Conservation (phyloP, 2,329 filamentous ascomycete species). For the Aspergillus sp. region DNA sequence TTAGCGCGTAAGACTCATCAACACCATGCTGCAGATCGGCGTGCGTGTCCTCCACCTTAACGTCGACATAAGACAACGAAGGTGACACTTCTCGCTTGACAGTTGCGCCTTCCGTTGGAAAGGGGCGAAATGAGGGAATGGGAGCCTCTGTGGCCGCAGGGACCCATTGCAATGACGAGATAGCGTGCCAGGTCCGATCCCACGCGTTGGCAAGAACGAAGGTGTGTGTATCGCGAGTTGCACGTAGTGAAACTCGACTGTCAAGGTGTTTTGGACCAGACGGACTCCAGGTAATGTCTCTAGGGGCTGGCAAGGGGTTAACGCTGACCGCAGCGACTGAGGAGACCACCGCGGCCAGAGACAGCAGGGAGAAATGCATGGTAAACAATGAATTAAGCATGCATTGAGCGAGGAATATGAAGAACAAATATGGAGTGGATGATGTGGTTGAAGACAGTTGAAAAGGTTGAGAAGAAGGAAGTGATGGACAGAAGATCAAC, state of each 20-base stretch:
- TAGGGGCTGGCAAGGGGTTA: constrained; percentile 49
- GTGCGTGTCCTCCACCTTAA: constrained; percentile 39
- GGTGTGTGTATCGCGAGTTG: constrained; percentile 19
- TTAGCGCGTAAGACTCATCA: constrained; percentile 49
- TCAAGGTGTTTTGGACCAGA: constrained; percentile 42
- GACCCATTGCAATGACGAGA: constrained; percentile 46
- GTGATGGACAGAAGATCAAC: background rate
- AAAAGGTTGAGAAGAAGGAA: constrained; percentile 1
- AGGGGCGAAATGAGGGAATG: constrained; percentile 43
- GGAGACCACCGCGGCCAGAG: constrained; percentile 26
- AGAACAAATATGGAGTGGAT: background rate
- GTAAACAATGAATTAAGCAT: constrained; percentile 1
- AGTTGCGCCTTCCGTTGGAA: constrained; percentile 36
- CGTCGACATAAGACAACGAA: constrained; percentile 36
- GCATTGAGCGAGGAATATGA: background rate
- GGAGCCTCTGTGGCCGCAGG: constrained; percentile 47
- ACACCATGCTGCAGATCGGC: constrained; percentile 49
- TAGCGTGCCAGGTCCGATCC: constrained; percentile 42
- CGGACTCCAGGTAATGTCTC: constrained; percentile 45
- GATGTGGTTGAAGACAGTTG: background rate
- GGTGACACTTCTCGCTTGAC: constrained; percentile 22
- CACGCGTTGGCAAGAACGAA: constrained; percentile 41
- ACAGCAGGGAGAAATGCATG: constrained; percentile 22
- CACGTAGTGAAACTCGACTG: constrained; percentile 31
- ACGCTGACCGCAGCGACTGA: constrained; percentile 40